Evolutionary conservation across 345 rosid species (phyloP), one percentile per base, ranked within the genome.

Genomic region (Sisymbrium irio): DNA sequence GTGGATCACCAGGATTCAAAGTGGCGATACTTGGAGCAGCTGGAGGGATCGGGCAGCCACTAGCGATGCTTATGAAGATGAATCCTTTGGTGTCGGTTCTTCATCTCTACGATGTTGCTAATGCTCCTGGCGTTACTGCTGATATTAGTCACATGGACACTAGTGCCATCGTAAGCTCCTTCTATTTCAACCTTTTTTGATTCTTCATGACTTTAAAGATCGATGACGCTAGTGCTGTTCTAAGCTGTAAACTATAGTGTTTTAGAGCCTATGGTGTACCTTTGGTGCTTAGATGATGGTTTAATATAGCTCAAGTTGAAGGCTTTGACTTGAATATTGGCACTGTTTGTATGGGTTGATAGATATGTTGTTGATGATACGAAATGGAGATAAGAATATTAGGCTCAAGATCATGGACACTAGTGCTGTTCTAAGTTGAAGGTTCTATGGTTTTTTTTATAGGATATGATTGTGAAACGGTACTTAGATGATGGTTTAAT

Each of bases 141-240:
- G 99, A 95, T 78, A 86, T 92, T 58, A 86, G 98, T 79, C 99
- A 95, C 74, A 95, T 95, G 98, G 99, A 95, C 79, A 92, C 98
- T 40, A 81, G 83, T 64, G 98, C 99, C 22, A 85, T 92, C 25
- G 25, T 22, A 22, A n/a, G n/a, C n/a, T n/a, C n/a, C n/a, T n/a
- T n/a, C n/a, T n/a, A n/a, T n/a, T n/a, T n/a, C n/a, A n/a, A n/a
- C n/a, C n/a, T n/a, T n/a, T n/a, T n/a, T n/a, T n/a, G n/a, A n/a
- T n/a, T n/a, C n/a, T n/a, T n/a, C n/a, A n/a, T n/a, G n/a, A n/a
- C n/a, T n/a, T n/a, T n/a, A n/a, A n/a, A n/a, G n/a, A n/a, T n/a
- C n/a, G n/a, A n/a, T n/a, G n/a, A n/a, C n/a, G n/a, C n/a, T n/a
- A n/a, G 28, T 49, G 54, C 6, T 19, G 13, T 19, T 10, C 54